Percentiles rank a stretch among this genome's conserved stretches.
Conservation (phyloP, 257 asterid species). For the Rhazya stricta region DNA sequence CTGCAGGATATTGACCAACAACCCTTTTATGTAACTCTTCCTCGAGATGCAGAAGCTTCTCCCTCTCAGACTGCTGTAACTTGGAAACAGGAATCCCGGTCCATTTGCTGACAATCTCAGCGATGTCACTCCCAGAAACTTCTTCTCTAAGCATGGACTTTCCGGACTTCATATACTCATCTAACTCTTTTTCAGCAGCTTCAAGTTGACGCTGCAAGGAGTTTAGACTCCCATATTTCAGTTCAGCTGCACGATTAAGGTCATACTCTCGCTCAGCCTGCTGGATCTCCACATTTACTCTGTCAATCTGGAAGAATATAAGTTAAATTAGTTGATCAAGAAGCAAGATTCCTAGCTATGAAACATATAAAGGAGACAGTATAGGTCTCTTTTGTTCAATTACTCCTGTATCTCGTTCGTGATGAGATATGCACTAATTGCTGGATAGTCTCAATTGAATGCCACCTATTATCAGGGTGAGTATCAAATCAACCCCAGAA, state of each 20-base stretch:
- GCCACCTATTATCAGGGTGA: background rate
- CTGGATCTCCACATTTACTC: conserved; percentile 93
- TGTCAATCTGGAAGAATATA: conserved; percentile 57
- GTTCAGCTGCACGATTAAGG: conserved; percentile 95
- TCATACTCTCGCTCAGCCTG: conserved; percentile 96
- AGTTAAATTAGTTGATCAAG: background rate
- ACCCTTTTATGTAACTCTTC: conserved; percentile 77
- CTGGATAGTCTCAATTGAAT: background rate
- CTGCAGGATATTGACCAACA: conserved; percentile 92
- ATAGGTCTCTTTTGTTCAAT: background rate
- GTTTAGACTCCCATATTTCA: conserved; percentile 81
- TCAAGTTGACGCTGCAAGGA: conserved; percentile 89
- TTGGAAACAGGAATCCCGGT: conserved; percentile 91
- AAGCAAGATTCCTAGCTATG: background rate
- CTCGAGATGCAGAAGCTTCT: conserved; percentile 76
- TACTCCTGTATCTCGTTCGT: background rate
- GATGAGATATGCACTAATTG: background rate
- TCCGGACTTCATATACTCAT: conserved; percentile 77
- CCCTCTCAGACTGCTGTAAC: conserved; percentile 81
- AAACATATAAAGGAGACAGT: background rate
- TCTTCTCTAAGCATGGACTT: conserved; percentile 94
- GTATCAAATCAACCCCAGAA: background rate
- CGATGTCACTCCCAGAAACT: conserved; percentile 75
- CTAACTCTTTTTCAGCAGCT: conserved; percentile 68
- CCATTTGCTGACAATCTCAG: conserved; percentile 97